Conservation (phyloP, 805 yeast species). For the Komagataella pastoris region DNA sequence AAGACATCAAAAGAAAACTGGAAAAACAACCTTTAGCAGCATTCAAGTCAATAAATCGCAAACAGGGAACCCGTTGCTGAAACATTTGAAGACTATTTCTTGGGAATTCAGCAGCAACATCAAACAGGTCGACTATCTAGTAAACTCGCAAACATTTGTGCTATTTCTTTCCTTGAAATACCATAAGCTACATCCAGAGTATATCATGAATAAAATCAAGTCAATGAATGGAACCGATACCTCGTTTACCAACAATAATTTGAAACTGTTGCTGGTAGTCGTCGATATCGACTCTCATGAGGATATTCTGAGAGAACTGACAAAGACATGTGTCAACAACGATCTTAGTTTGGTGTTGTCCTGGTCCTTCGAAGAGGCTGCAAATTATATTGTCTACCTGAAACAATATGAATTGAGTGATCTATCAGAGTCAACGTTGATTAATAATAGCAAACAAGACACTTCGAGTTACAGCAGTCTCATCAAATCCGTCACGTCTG, state of each 20-base stretch:
- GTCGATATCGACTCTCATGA: slow-evolving; percentile 52
- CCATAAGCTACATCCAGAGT: slow-evolving; percentile 68
- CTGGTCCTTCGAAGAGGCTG: slow-evolving; percentile 45
- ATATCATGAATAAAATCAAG: slow-evolving; percentile 42
- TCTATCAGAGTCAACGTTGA: slow-evolving; percentile 14
- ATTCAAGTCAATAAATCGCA: slow-evolving; percentile 53
- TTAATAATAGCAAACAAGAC: slow-evolving; percentile 10
- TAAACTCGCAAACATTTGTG: slow-evolving; percentile 41
- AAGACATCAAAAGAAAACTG: slow-evolving; percentile 2
- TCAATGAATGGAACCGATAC: slow-evolving; percentile 6
- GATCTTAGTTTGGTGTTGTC: slow-evolving; percentile 35
- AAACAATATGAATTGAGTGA: slow-evolving; percentile 19
- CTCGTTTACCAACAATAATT: slow-evolving; percentile 20
- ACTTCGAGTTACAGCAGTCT: slow-evolving; percentile 29
- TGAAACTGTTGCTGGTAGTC: slow-evolving; percentile 44
- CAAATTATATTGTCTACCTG: slow-evolving; percentile 21
- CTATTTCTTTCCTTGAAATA: slow-evolving; percentile 57
- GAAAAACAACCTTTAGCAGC: slow-evolving; percentile 11
- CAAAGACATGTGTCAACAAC: slow-evolving; percentile 33
- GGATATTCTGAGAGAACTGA: slow-evolving; percentile 31
- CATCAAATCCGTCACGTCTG: slow-evolving; percentile 29
- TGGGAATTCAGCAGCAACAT: slow-evolving; percentile 38
- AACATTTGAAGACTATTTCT: slow-evolving; percentile 34
- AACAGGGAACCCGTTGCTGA: slow-evolving; percentile 58
- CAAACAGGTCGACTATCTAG: slow-evolving; percentile 49